Evolutionary conservation across 371 early-diverging fungal species (phyloP), one percentile per base, ranked within the genome.

Genomic region (Parasitella parasitica): DNA sequence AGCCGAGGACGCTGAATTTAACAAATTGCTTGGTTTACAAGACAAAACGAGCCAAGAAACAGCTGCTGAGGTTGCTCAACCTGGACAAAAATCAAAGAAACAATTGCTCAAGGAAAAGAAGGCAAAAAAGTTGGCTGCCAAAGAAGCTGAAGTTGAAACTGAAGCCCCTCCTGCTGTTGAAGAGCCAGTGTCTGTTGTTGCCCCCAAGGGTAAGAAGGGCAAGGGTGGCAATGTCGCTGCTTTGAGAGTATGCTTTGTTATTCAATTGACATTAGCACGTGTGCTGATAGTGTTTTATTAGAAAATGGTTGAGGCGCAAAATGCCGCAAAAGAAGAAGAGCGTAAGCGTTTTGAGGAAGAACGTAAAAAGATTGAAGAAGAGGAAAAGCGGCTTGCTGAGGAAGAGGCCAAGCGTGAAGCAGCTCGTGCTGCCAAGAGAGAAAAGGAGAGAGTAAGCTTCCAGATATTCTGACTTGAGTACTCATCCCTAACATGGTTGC

Each of bases 271-370:
- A 22, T 11, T 22, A 3, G 20, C 20, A 37, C 27, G 16, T 6
- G 26, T 56, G 5, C 43, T 15, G 22, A 27, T 5, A n/a, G 32
- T 36, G 22, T 6, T 1, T 48, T 36, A 27, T 9, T 71, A 80
- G 81, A 81, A 81, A 76, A 65, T 77, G 74, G 61, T 81, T 18
- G 81, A 81, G 53, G 78, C 78, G 27, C 81, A 81, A 61, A 71
- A 75, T 60, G 77, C 77, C 59, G 80, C 79, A 24, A 77, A 84
- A 58, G 84, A 81, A 64, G 80, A 80, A 41, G 77, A 74, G 51
- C 67, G 64, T 28, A 58, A 72, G 46, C 63, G 63, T 52, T 68
- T 54, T 27, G 78, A 76, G 28, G 78, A 79, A 46, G 80, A 77
- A 30, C 74, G 72, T 24, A 67, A 62, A 39, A 67, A 71, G 38